These are phyloP conservation scores for Debaryomyces psychrophilus DNA, from an alignment of 1,139 yeast species.

Conservation along the genomic window DNA sequence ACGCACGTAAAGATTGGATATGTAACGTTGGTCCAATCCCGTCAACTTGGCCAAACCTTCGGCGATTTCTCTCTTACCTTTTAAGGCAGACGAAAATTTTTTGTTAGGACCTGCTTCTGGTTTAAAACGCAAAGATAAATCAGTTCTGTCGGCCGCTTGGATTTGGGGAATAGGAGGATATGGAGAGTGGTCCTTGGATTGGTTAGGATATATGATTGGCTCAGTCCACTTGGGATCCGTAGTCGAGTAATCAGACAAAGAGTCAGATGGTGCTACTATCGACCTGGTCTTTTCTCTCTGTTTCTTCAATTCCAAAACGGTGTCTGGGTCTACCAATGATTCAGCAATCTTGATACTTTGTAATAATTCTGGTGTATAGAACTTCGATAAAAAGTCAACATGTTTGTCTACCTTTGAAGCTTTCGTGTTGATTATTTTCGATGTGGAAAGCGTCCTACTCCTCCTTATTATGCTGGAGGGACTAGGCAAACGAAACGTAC, in stretches of 20 bases:
- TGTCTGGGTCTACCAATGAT: conserved; percentile 66
- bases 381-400: conserved; percentile 62
- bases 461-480: conserved; percentile 6
- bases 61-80: conserved; percentile 42
- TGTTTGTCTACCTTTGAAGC: conserved; percentile 43
- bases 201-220: conserved; percentile 52
- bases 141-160: conserved; percentile 44
- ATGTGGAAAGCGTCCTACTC: conserved; percentile 10
- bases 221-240: conserved; percentile 51
- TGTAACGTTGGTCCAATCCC: conserved; percentile 70
- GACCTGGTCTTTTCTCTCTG: conserved; percentile 37
- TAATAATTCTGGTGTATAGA: conserved; percentile 75
- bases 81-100: conserved; percentile 20
- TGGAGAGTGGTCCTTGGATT: conserved; percentile 42
- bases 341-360: conserved; percentile 84
- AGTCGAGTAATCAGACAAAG: conserved; percentile 32
- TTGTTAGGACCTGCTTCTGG: conserved; percentile 21
- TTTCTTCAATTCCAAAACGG: conserved; percentile 42
- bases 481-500: conserved; percentile 5
- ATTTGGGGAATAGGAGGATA: conserved; percentile 48
- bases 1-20: conserved; percentile 64
- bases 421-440: conserved; percentile 2
- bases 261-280: conserved; percentile 35
- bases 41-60: conserved; percentile 67
- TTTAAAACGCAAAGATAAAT: conserved; percentile 41